Percentiles rank a stretch among this genome's conserved stretches.
Conservation (phyloP, 2,329 filamentous ascomycete genomes). For the Fusarium sp. region DNA sequence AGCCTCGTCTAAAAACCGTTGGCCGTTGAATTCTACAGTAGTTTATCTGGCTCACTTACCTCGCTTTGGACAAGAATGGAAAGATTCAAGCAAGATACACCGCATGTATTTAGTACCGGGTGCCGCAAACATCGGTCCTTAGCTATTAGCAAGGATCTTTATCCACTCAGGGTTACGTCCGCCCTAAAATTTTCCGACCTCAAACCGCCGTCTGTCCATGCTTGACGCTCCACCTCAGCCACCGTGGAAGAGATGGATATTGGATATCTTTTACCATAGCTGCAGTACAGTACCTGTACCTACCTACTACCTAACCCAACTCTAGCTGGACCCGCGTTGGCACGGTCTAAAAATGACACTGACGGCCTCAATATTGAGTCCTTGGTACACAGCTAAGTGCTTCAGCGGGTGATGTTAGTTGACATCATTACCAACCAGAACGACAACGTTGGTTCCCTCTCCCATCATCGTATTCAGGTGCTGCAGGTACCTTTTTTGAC, state of each 20-base stretch:
- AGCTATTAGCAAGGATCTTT: constrained; percentile 28
- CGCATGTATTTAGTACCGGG: constrained; percentile 33
- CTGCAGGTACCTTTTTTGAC: not conserved
- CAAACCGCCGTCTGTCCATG: constrained; percentile 44
- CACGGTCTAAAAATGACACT: constrained; percentile 25
- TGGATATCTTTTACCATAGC: constrained; percentile 5
- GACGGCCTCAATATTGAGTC: constrained; percentile 47
- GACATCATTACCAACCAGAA: not conserved
- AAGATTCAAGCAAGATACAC: constrained; percentile 14
- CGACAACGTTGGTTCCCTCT: constrained; percentile 9
- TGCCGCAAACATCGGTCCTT: constrained; percentile 31
- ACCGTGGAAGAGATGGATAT: constrained; percentile 20
- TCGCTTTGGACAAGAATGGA: constrained; percentile 6
- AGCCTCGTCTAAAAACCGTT: constrained; percentile 41
- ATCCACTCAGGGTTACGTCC: constrained; percentile 44
- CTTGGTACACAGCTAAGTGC: constrained; percentile 10
- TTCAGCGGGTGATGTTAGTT: constrained; percentile 35
- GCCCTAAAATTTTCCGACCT: constrained; percentile 45
- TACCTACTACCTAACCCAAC: constrained; percentile 2
- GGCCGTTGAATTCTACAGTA: constrained; percentile 3
- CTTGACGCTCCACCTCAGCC: constrained; percentile 41
- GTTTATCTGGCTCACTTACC: not conserved
- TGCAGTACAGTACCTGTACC: not conserved
- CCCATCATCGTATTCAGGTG: constrained; percentile 27
- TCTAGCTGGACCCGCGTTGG: constrained; percentile 39